Evolutionary conservation across 2,329 filamentous ascomycete genomes (phyloP), one percentile per base, ranked within the genome.

Genomic region (Truncatella angustata): DNA sequence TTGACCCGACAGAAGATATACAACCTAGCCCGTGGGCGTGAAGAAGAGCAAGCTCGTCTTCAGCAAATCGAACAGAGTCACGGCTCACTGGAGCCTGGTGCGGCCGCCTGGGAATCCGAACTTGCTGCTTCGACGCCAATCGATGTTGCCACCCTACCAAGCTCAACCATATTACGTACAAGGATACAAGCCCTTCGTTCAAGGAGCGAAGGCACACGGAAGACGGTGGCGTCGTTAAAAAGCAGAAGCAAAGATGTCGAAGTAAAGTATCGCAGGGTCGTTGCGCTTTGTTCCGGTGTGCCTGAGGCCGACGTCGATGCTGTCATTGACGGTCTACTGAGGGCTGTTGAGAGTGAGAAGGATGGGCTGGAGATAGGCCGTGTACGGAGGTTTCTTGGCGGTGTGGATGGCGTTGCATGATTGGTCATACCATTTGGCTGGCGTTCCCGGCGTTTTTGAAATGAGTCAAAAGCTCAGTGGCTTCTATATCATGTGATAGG

Each of bases 261-360:
- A 64, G 78, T 87, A 58, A 91, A 94, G 70, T 97, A 97, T 67
- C 82, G 91, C 23, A 88, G 87, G 58, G 90, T 97, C 26, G 91
- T 99, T 21, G 85, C 88, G 50, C 75, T 97, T 11, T 97, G 93
- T 66, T 96, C 91, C 0, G 86, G 85, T 7, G 88, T 92, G 30
- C 80, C 84, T 1, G 91, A 95, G 56, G 78, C 80, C 7, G 82
- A 90, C 53, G 88, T 97, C 12, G 94, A 97, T 60, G 82, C 83
- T 52, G 82, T 91, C 48, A 77, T 97, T 0, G 89, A 91, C 49
- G 85, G 85, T 3, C 75, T 99, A 39, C 82, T 95, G 43, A 85
- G 90, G 56, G 94, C 94, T 2, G 88, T 97, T 3, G 93, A 96
- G 70, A 96, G 91, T 63, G 92, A 97, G 67, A 82, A 79, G 50